Percentiles rank a stretch among this genome's conserved stretches.
These are phyloP conservation scores for Rhododendron ovatum DNA, from an alignment of 148 eudicot genomes.

Conservation along the genomic window DNA sequence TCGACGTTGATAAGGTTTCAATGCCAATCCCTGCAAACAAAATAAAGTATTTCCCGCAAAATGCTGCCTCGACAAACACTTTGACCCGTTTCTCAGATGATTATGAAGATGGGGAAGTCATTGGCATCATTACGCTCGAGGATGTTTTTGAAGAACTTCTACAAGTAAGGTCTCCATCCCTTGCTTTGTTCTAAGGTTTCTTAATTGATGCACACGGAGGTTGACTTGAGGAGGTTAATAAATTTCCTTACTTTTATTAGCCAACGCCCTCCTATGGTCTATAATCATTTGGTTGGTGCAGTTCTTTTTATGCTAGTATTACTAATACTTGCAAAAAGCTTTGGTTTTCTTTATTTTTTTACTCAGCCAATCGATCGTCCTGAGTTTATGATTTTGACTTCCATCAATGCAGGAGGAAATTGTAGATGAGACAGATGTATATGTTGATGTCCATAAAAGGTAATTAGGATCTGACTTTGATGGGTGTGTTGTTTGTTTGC, in stretches of 20 bases:
- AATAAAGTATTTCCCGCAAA: conserved; percentile 19
- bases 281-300: neutral
- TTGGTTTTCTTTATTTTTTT: neutral
- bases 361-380: neutral
- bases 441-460: conserved; percentile 86
- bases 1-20: conserved; percentile 35
- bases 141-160: conserved; percentile 97
- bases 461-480: conserved; percentile 15
- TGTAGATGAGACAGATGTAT: conserved; percentile 88
- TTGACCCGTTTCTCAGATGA: conserved; percentile 33
- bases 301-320: neutral
- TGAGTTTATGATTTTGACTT: conserved; percentile 3
- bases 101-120: conserved; percentile 78
- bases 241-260: neutral
- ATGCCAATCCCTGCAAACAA: conserved; percentile 13
- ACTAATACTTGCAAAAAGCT: neutral
- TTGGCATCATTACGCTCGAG: conserved; percentile 89
- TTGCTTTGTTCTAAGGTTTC: conserved; percentile 5
- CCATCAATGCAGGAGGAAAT: conserved; percentile 68
- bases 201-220: neutral
- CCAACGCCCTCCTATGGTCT: neutral
- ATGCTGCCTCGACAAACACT: conserved; percentile 26
- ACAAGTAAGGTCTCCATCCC: conserved; percentile 43
- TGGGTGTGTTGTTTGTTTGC: neutral
- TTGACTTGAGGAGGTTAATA: neutral